These are phyloP conservation scores for Geotrichum aggregatum DNA, from an alignment of 1,139 yeast genomes.

Conservation along the genomic window DNA sequence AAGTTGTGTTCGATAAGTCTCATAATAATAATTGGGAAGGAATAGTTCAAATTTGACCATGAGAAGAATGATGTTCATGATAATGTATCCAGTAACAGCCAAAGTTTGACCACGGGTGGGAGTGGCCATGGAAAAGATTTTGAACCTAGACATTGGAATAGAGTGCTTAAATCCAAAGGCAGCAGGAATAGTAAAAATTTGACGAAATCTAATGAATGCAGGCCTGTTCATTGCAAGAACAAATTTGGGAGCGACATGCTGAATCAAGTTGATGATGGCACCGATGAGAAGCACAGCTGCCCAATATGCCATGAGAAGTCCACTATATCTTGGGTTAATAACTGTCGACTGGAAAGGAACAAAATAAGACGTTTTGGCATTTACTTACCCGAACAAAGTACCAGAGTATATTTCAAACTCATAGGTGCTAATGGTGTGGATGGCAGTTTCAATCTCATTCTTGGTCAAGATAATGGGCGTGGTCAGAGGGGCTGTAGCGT, in stretches of 20 bases:
- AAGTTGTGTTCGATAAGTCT: constrained; percentile 19
- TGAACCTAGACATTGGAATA: constrained; percentile 27
- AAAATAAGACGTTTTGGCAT: constrained; percentile 26
- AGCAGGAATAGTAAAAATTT: constrained; percentile 36
- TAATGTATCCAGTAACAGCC: constrained; percentile 29
- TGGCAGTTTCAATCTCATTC: neutral
- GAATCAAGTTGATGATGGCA: constrained; percentile 23
- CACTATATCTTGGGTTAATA: neutral
- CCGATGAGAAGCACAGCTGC: constrained; percentile 25
- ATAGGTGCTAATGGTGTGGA: constrained; percentile 7
- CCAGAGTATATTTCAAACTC: constrained; percentile 15
- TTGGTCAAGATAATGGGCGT: constrained; percentile 2
- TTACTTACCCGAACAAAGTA: constrained; percentile 16
- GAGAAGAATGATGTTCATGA: constrained; percentile 31
- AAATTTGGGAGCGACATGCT: constrained; percentile 10
- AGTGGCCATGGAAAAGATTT: constrained; percentile 26
- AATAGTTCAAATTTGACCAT: constrained; percentile 23
- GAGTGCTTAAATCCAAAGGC: constrained; percentile 32
- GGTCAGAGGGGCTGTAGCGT: neutral
- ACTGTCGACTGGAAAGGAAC: constrained; percentile 26
- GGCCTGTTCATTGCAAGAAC: constrained; percentile 21
- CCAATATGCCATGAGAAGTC: constrained; percentile 29
- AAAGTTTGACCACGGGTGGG: constrained; percentile 36
- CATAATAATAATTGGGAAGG: constrained; percentile 23
- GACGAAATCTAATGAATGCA: constrained; percentile 25